These are phyloP conservation scores for Peterozyma xylosa DNA, from an alignment of 805 yeast species.

Conservation along the genomic window DNA sequence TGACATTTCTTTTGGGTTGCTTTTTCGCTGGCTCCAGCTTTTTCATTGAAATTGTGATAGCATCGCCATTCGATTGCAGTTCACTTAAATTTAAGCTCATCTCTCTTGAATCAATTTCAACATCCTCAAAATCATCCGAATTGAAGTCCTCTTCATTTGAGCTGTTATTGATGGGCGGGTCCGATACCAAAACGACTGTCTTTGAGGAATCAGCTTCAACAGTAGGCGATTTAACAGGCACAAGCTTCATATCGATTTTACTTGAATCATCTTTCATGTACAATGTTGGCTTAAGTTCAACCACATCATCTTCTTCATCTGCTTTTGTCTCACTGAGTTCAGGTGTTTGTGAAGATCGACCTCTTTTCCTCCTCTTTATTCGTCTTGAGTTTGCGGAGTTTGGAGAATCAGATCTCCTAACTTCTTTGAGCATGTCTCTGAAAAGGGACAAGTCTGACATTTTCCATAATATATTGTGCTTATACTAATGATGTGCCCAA, in stretches of 20 bases:
- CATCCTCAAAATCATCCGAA: conserved; percentile 34
- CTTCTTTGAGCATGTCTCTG: conserved; percentile 15
- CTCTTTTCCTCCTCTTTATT: conserved; percentile 14
- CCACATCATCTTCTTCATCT: conserved; percentile 8
- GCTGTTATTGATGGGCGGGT: not conserved
- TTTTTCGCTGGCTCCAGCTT: conserved; percentile 13
- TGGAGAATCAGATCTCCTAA: conserved; percentile 2
- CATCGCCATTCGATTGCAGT: not conserved
- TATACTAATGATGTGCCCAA: too few relatives aligned
- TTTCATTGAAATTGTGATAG: conserved; percentile 5
- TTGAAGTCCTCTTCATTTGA: conserved; percentile 22
- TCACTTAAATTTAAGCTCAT: conserved; percentile 24
- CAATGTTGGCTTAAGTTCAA: conserved; percentile 12
- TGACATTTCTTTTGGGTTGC: conserved; percentile 15
- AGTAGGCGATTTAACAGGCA: not conserved
- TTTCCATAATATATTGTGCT: not conserved
- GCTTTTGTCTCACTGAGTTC: conserved; percentile 4
- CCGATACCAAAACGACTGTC: not conserved
- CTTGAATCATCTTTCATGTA: conserved; percentile 10
- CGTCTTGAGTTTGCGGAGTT: conserved; percentile 10
- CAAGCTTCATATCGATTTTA: conserved; percentile 9
- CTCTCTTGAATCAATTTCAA: conserved; percentile 16
- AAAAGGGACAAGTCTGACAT: conserved; percentile 13
- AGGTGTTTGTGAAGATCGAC: conserved; percentile 2
- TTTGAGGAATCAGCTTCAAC: too few relatives aligned